Conservation (phyloP, 2,329 filamentous ascomycete species). For the Cryphonectria nitschkei region DNA sequence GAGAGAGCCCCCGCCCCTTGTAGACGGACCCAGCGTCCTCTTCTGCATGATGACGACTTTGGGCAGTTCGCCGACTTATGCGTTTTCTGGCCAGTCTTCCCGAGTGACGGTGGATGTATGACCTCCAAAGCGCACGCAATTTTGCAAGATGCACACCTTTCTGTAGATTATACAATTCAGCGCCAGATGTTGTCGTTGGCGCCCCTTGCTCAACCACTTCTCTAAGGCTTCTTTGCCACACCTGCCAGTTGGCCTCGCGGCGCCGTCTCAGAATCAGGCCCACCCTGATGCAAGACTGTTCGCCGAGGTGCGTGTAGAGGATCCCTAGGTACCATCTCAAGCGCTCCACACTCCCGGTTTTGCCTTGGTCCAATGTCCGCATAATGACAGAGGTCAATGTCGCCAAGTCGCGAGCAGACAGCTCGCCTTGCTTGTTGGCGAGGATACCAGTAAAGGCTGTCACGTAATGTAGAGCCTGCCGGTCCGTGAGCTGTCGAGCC, state of each 20-base stretch:
- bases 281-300: conserved; percentile 30
- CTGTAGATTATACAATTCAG: neutral
- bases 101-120: neutral
- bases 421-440: conserved; percentile 35
- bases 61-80: neutral
- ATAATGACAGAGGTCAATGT: conserved; percentile 36
- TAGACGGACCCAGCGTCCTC: too few relatives aligned
- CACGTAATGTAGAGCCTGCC: conserved; percentile 38
- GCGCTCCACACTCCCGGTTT: conserved; percentile 40
- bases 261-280: conserved; percentile 34
- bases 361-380: conserved; percentile 40
- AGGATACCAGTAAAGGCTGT: conserved; percentile 40
- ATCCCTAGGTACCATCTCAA: conserved; percentile 42
- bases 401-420: conserved; percentile 33
- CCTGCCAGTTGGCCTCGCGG: conserved; percentile 30
- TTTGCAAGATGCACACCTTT: neutral
- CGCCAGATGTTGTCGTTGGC: neutral
- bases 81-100: neutral
- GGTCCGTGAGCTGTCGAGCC: conserved; percentile 18
- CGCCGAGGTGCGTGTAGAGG: conserved; percentile 36
- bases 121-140: conserved; percentile 5
- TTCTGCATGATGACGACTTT: neutral
- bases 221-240: conserved; percentile 9
- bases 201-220: neutral
- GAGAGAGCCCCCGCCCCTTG: neutral